These are phyloP conservation scores for Datura wrightii DNA, from an alignment of 257 asterid genomes.

Conservation along the genomic window DNA sequence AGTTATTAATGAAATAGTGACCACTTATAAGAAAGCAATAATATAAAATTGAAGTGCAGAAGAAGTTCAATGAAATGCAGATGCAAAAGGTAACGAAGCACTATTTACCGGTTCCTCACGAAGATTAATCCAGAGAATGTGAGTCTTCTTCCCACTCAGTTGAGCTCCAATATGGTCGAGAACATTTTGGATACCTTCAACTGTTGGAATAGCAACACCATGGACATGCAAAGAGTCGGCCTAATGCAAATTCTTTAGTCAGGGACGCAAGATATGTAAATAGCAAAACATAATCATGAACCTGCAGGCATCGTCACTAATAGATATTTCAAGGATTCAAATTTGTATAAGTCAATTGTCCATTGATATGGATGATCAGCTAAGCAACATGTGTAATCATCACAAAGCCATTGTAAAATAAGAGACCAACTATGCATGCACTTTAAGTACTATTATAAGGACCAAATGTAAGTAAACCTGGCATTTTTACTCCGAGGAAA, in stretches of 20 bases:
- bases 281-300: neutral
- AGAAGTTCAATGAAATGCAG: slow-evolving; percentile 13
- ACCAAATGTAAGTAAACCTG: neutral
- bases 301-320: neutral
- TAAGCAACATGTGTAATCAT: slow-evolving; percentile 1
- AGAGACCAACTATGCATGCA: neutral
- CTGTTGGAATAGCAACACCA: slow-evolving; percentile 97
- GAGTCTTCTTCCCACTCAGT: slow-evolving; percentile 61
- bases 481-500: neutral
- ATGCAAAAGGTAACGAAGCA: slow-evolving; percentile 9
- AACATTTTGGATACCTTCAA: slow-evolving; percentile 90
- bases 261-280: slow-evolving; percentile 20
- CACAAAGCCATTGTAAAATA: slow-evolving; percentile 7
- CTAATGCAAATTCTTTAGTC: slow-evolving; percentile 43
- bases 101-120: slow-evolving; percentile 95
- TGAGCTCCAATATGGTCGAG: slow-evolving; percentile 84
- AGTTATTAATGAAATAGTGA: neutral
- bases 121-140: slow-evolving; percentile 87
- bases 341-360: neutral
- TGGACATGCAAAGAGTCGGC: slow-evolving; percentile 85
- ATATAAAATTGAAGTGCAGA: neutral
- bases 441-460: slow-evolving; percentile 15
- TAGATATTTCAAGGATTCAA: neutral
- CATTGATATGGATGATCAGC: neutral
- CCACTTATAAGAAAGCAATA: neutral